Evolutionary conservation across 2,329 filamentous ascomycete genomes (phyloP).

Genomic region (Teratosphaeria destructans): DNA sequence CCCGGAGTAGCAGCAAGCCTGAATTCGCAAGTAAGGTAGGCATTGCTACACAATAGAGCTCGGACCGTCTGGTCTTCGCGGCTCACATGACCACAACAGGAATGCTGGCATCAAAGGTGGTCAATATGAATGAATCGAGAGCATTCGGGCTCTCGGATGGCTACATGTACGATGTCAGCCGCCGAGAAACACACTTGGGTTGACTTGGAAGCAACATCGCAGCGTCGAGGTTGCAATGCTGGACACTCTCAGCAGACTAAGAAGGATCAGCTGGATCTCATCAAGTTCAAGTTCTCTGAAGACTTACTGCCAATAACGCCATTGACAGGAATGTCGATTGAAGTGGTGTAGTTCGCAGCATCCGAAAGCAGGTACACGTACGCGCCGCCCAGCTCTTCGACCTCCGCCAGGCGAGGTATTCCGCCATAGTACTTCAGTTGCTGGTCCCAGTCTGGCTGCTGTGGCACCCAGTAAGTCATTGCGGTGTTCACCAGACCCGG

Average conservation of each 20-base stretch:
- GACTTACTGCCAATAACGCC: conserved; percentile 18
- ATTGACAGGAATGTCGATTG: conserved; percentile 39
- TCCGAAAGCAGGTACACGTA: conserved; percentile 49
- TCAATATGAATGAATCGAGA: too few relatives aligned
- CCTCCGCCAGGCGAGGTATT: conserved; percentile 44
- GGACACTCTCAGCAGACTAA: not conserved
- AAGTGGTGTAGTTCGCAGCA: conserved; percentile 41
- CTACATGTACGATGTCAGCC: too few relatives aligned
- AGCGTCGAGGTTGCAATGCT: not conserved
- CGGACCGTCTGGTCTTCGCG: too few relatives aligned
- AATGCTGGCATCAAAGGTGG: too few relatives aligned
- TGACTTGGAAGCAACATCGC: too few relatives aligned
- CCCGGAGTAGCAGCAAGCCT: too few relatives aligned
- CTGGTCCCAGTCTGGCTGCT: conserved; percentile 45
- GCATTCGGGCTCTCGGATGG: too few relatives aligned
- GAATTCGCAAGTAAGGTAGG: too few relatives aligned
- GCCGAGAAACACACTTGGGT: too few relatives aligned
- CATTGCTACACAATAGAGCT: too few relatives aligned
- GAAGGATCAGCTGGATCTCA: not conserved
- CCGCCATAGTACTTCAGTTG: conserved; percentile 50
- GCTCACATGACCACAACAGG: too few relatives aligned
- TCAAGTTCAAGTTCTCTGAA: not conserved
- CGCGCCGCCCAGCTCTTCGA: conserved; percentile 45
- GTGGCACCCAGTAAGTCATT: conserved; percentile 38
- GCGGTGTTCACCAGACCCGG: conserved; percentile 28